phyloP scores from a whole-genome alignment of 495 filamentous ascomycete species.

The Letharia columbiana region DNA sequence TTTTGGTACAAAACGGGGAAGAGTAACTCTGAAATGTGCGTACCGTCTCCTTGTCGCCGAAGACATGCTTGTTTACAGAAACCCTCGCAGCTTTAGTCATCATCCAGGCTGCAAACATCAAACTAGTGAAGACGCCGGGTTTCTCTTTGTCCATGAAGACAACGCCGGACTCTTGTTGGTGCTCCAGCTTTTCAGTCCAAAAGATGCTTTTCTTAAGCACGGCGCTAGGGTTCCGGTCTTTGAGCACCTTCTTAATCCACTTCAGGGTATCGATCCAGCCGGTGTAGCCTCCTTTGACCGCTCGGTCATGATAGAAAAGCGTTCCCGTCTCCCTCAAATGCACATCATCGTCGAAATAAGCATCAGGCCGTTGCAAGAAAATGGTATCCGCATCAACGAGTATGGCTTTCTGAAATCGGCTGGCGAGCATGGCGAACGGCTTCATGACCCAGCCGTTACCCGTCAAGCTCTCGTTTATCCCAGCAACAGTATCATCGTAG shows the following conservation, averaged over 20 bases:
- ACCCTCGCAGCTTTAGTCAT: background rate
- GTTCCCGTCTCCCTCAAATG: constrained; percentile 26
- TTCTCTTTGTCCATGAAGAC: constrained; percentile 11
- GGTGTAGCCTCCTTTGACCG: constrained; percentile 7
- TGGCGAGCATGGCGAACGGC: constrained; percentile 29
- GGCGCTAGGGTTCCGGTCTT: constrained; percentile 7
- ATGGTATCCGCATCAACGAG: constrained; percentile 29
- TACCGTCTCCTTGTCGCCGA: background rate
- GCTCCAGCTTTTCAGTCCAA: constrained; percentile 5
- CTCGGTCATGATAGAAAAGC: constrained; percentile 29
- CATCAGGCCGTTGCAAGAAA: constrained; percentile 22
- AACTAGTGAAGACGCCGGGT: constrained; percentile 3
- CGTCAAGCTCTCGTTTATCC: constrained; percentile 1
- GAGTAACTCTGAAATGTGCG: too few species aligned
- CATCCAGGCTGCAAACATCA: constrained; percentile 10
- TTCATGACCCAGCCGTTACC: constrained; percentile 27
- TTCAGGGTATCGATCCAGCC: constrained; percentile 1
- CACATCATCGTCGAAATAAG: constrained; percentile 8
- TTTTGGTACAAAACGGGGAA: too few species aligned
- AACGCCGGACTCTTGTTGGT: constrained; percentile 13
- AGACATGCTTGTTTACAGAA: background rate
- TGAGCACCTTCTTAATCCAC: constrained; percentile 2
- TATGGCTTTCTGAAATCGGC: constrained; percentile 28
- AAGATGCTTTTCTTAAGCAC: constrained; percentile 9
- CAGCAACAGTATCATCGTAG: constrained; percentile 19